phyloP scores from a whole-genome alignment of 2,329 filamentous ascomycete genomes.

The Claviceps humidiphila region DNA sequence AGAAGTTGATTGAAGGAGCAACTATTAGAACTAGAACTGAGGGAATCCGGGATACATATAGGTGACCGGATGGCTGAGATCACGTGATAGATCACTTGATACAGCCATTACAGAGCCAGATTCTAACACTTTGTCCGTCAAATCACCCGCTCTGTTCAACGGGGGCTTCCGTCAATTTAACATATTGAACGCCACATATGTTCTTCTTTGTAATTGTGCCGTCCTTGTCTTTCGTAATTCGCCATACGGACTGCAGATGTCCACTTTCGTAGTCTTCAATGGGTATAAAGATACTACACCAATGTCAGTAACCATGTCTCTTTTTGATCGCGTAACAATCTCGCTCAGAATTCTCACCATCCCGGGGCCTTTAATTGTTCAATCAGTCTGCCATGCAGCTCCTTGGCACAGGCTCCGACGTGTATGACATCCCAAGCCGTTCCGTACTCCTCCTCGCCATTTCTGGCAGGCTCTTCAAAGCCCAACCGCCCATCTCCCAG shows the following conservation, averaged over 20 bases:
- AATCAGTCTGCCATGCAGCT: constrained; percentile 58
- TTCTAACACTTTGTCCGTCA: neutral
- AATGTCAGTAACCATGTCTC: constrained; percentile 7
- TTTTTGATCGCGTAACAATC: neutral
- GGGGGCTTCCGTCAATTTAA: constrained; percentile 62
- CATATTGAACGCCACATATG: constrained; percentile 61
- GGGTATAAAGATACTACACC: constrained; percentile 57
- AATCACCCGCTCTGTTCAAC: neutral
- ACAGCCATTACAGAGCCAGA: too few relatives aligned
- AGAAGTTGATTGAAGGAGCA: too few relatives aligned
- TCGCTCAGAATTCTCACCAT: constrained; percentile 25
- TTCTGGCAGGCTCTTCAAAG: constrained; percentile 32
- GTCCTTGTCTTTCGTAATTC: constrained; percentile 56
- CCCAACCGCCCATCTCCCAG: constrained; percentile 62
- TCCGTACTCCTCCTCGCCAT: constrained; percentile 33
- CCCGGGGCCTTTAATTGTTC: constrained; percentile 71
- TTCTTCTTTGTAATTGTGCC: constrained; percentile 48
- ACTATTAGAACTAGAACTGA: too few relatives aligned
- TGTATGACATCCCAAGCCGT: constrained; percentile 83
- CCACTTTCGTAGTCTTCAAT: constrained; percentile 42
- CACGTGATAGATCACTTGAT: too few relatives aligned
- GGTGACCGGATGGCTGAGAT: too few relatives aligned
- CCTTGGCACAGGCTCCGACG: constrained; percentile 73
- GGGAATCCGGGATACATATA: too few relatives aligned
- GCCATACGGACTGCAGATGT: constrained; percentile 54